Evolutionary conservation across 2,329 filamentous ascomycete species (phyloP), one percentile per base, ranked within the genome.

Genomic region (Curvularia lunata): DNA sequence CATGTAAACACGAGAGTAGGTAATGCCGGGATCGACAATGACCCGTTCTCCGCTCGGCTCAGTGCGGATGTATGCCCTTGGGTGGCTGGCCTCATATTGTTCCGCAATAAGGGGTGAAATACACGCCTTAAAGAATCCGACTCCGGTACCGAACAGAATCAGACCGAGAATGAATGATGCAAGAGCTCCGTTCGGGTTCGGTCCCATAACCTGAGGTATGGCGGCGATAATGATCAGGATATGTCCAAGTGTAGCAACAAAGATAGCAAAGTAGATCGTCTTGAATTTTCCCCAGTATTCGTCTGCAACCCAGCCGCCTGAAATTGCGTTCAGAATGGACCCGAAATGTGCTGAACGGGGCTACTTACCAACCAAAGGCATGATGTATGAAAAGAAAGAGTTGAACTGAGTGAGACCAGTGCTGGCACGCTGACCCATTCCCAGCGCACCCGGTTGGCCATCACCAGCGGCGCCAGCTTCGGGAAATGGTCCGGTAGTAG

Each of bases 1-100:
- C 66, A 86, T 82, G 72, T 87, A 89, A 18, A 90, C 83, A 41
- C 88, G 84, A 12, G 84, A 83, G 62, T 87, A 84, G 40, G 88
- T 91, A 47, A 87, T 80, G 30, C 85, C 83, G 0, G 87, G 88
- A 63, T 90, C 88, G 46, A 90, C 82, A 59, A 91, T 88, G 60
- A 91, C 86, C 18, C 85, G 85, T 74, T 89, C 83, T 41, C 88
- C 88, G 0, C 75, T 80, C 7, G 79, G 69, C 1, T 71, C 64
- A 54, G 89, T 80, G 37, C 80, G 82, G 64, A 87, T 82, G 46
- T 78, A 81, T 55, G 74, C 74, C 43, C 61, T 70, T 2, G 79
- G 81, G 50, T 50, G 80, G 78, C 71, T 88, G 85, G 75, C 85
- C 87, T 80, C 76, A 51, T 85, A 80, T 40, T 91, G 88, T 67